A percentile compares a stretch with the other conserved stretches of the same genome.
phyloP scores from a whole-genome alignment of 1,139 yeast genomes.

The Meyerozyma smithsonii region DNA sequence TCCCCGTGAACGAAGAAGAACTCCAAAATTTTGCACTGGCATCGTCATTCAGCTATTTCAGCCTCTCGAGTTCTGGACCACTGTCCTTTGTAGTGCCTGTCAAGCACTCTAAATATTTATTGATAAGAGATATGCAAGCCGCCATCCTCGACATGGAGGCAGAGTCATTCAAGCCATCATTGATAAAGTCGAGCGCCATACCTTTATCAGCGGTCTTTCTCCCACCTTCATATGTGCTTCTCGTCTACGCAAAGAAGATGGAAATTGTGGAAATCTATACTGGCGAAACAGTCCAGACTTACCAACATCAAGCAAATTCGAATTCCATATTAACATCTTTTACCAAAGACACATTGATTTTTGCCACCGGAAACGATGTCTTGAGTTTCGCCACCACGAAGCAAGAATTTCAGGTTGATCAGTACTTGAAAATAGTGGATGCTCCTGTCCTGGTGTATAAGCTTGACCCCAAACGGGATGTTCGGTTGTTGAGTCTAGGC shows the following conservation, averaged over 20 bases:
- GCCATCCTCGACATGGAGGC: slow-evolving; percentile 14
- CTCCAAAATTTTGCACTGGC: slow-evolving; percentile 14
- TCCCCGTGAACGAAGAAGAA: slow-evolving; percentile 13
- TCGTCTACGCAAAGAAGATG: slow-evolving; percentile 33
- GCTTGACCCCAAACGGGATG: slow-evolving; percentile 4
- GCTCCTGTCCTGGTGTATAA: neutral
- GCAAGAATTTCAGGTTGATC: slow-evolving; percentile 10
- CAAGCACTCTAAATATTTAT: slow-evolving; percentile 14
- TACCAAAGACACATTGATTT: slow-evolving; percentile 17
- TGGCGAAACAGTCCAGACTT: slow-evolving; percentile 42
- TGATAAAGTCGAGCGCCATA: slow-evolving; percentile 21
- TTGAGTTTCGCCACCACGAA: slow-evolving; percentile 9
- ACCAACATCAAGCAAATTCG: slow-evolving; percentile 28
- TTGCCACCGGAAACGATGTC: slow-evolving; percentile 26
- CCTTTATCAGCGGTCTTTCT: slow-evolving; percentile 32
- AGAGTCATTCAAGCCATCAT: slow-evolving; percentile 15
- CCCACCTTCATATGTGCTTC: slow-evolving; percentile 44
- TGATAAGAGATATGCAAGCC: slow-evolving; percentile 19
- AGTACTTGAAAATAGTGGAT: slow-evolving; percentile 6
- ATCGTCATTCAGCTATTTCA: slow-evolving; percentile 21
- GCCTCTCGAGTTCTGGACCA: slow-evolving; percentile 17
- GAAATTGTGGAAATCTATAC: slow-evolving; percentile 42
- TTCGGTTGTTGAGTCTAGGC: slow-evolving; percentile 16
- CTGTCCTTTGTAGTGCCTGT: slow-evolving; percentile 5
- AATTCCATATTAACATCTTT: slow-evolving; percentile 16